A percentile compares a stretch with the other conserved stretches of the same genome.
Conservation (phyloP, 2,329 filamentous ascomycete genomes). For the Aspergillus vadensis region DNA sequence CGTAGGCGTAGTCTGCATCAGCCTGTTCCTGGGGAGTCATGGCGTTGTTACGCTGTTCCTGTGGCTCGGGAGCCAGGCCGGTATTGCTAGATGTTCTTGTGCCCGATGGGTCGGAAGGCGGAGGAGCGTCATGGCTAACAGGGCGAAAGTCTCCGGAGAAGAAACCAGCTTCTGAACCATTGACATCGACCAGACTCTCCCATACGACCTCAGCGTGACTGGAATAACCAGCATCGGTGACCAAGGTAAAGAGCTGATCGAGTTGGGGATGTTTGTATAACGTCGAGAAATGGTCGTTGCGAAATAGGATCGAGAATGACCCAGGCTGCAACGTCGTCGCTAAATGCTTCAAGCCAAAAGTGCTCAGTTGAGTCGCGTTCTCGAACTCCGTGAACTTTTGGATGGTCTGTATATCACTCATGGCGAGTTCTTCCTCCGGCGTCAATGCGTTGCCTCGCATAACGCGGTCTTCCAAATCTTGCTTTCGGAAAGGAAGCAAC, state of each 20-base stretch:
- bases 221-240: constrained; percentile 90
- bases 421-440: constrained; percentile 72
- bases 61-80: constrained; percentile 6
- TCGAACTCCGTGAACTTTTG: constrained; percentile 72
- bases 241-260: constrained; percentile 74
- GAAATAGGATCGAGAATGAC: constrained; percentile 85
- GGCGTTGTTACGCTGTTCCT: constrained; percentile 17
- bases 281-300: constrained; percentile 96
- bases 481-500: constrained; percentile 82
- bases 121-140: constrained; percentile 63
- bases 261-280: constrained; percentile 84
- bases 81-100: constrained; percentile 31
- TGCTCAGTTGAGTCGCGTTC: constrained; percentile 85
- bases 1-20: constrained; percentile 74
- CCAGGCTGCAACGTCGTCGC: constrained; percentile 71
- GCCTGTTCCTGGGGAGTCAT: constrained; percentile 65
- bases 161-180: constrained; percentile 77
- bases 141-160: constrained; percentile 87
- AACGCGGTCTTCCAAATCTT: constrained; percentile 82
- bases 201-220: constrained; percentile 89
- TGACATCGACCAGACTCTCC: constrained; percentile 90
- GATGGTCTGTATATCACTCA: constrained; percentile 82
- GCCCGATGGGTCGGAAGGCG: constrained; percentile 31
- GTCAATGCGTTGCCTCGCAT: constrained; percentile 61
- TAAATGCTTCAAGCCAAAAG: constrained; percentile 76